phyloP scores from a whole-genome alignment of 306 rosid genomes.

The Cicer arietinum region DNA sequence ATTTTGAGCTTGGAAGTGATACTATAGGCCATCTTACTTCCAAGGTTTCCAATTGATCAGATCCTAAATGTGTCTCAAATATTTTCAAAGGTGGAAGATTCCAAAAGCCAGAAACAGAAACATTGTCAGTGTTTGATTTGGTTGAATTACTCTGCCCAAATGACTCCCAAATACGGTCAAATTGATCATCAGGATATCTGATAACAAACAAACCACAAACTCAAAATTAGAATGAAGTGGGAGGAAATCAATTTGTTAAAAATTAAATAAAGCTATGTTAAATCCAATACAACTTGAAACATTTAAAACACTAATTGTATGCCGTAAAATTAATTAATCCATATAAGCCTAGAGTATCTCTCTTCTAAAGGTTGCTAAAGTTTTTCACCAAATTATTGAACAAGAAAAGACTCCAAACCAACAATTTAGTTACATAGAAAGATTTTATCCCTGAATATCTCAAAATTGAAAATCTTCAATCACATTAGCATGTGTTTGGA shows the following conservation, averaged over 20 bases:
- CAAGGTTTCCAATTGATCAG: conserved; percentile 50
- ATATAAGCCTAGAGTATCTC: neutral
- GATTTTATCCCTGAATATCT: neutral
- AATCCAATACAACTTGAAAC: conserved; percentile 14
- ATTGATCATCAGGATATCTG: conserved; percentile 89
- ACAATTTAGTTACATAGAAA: neutral
- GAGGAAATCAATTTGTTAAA: neutral
- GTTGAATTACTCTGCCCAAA: conserved; percentile 48
- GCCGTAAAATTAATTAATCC: neutral
- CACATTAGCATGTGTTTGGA: neutral
- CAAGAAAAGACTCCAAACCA: neutral
- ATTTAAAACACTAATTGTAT: neutral
- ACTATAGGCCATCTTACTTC: conserved; percentile 74
- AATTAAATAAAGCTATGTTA: neutral
- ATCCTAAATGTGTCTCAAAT: conserved; percentile 65
- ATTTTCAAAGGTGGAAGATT: conserved; percentile 76
- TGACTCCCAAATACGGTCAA: conserved; percentile 81
- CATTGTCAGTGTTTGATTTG: conserved; percentile 52
- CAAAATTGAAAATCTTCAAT: neutral
- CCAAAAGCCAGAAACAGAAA: conserved; percentile 84
- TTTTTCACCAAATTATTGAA: neutral
- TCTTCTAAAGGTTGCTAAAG: conserved; percentile 1
- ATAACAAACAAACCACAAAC: neutral
- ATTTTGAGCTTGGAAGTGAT: conserved; percentile 58
- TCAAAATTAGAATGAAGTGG: conserved; percentile 20